Evolutionary conservation across 139 green algal genomes (phyloP), one percentile per base, ranked within the genome.

Genomic region (Chlorella sp.): DNA sequence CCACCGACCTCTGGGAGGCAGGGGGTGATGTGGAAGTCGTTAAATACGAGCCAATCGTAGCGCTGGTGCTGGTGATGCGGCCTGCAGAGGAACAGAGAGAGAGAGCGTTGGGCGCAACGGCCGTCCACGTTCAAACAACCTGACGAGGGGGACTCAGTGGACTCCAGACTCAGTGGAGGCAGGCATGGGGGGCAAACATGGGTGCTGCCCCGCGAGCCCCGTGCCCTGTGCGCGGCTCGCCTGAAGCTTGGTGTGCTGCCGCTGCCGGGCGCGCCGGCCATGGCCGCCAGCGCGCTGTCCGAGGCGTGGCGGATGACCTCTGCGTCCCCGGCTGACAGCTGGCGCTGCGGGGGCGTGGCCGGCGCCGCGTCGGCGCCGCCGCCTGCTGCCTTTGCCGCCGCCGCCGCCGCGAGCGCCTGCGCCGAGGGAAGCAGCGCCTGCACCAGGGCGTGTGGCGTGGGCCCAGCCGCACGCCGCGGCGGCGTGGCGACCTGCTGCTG

Each of bases 41-140:
- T 98, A 86, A 98, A 91, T 29, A 98, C 84, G 64, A 96, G 60
- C 94, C 94, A 97, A 36, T 71, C 65, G 51, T 40, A 68, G 11
- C 67, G 53, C n/a, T 65, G 46, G 61, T 46, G n/a, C n/a, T n/a
- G n/a, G n/a, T n/a, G n/a, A n/a, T n/a, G n/a, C 2, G 38, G 50
- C 38, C 60, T 76, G 66, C 21, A 56, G 0, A 8, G 35, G 60
- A 33, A 36, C 41, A 35, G 23, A 2, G 50, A 27, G 45, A 17
- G 53, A 61, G 58, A 29, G 58, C 19, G 58, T 8, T 42, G 58
- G 33, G 45, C n/a, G n/a, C n/a, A n/a, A n/a, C n/a, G n/a, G n/a
- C n/a, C n/a, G n/a, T n/a, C n/a, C n/a, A n/a, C n/a, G n/a, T n/a
- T n/a, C n/a, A n/a, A n/a, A n/a, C n/a, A n/a, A n/a, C n/a, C n/a